Evolutionary conservation across 768 basidiomycete genomes (phyloP).

Genomic region (Termitomyces sp.): DNA sequence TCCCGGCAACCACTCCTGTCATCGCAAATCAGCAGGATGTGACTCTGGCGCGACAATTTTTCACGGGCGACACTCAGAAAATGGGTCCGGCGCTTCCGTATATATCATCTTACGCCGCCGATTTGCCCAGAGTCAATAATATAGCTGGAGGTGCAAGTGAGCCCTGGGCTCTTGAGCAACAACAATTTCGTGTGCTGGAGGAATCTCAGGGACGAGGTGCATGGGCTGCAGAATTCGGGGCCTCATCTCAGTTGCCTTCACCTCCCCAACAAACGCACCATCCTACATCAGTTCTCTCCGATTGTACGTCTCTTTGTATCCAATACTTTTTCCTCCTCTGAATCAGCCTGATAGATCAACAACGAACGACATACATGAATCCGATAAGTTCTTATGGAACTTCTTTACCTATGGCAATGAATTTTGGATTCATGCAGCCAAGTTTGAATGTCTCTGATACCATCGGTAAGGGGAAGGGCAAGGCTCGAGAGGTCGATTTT

Average conservation of each 20-base stretch:
- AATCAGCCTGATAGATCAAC: conserved; percentile 27
- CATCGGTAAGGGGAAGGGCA: conserved; percentile 67
- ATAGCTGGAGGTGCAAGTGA: conserved; percentile 34
- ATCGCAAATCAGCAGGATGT: conserved; percentile 60
- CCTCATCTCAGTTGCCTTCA: conserved; percentile 17
- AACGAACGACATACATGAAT: conserved; percentile 33
- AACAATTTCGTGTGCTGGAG: conserved; percentile 31
- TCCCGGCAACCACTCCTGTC: conserved; percentile 51
- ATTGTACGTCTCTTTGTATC: conserved; percentile 27
- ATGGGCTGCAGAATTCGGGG: conserved; percentile 58
- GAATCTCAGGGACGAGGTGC: conserved; percentile 24
- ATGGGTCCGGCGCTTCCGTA: conserved; percentile 18
- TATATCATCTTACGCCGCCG: conserved; percentile 14
- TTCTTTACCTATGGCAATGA: conserved; percentile 35
- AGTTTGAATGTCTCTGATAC: conserved; percentile 17
- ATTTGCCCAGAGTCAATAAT: conserved; percentile 18
- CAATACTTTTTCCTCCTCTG: neutral
- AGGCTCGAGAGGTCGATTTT: conserved; percentile 71
- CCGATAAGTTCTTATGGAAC: conserved; percentile 28
- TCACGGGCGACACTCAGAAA: conserved; percentile 40
- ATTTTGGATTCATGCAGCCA: conserved; percentile 28
- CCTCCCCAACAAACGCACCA: conserved; percentile 24
- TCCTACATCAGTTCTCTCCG: conserved; percentile 24
- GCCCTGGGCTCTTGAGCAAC: conserved; percentile 49
- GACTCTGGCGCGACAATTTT: conserved; percentile 76